Evolutionary conservation across 257 asterid species (phyloP).

Genomic region (Solanum okadae): DNA sequence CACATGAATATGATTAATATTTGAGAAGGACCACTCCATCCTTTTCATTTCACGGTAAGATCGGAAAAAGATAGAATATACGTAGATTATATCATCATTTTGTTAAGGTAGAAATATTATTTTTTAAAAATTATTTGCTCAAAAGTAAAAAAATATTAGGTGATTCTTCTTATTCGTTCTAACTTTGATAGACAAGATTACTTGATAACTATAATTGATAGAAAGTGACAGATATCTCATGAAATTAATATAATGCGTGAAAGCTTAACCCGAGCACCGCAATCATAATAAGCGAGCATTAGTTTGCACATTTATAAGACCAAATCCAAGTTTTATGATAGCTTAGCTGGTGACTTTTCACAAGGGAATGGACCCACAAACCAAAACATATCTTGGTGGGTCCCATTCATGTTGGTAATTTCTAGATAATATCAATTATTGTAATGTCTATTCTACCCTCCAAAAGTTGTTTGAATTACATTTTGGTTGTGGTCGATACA

Average conservation of each 20-base stretch:
- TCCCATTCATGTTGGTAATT: background rate
- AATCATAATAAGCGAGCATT: no score
- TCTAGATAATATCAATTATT: background rate
- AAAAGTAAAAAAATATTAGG: no score
- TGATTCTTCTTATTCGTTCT: no score
- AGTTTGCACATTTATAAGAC: background rate
- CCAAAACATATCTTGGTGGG: background rate
- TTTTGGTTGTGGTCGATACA: background rate
- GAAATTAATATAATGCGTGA: no score
- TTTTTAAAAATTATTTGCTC: no score
- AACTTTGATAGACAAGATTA: accelerated
- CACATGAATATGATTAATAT: background rate
- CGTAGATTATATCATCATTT: no score
- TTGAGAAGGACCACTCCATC: background rate
- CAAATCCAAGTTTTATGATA: background rate
- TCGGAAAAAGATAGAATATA: no score
- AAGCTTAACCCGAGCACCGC: accelerated
- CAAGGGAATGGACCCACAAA: background rate
- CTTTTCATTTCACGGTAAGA: background rate
- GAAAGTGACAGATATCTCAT: accelerated
- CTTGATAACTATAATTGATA: accelerated
- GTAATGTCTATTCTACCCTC: background rate
- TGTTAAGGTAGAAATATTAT: no score
- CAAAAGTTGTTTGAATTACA: background rate
- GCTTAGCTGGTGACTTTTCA: background rate